Base-by-base conservation (phyloP, 2,329 filamentous ascomycete species). In the Fusarium ambrosium region DNA sequence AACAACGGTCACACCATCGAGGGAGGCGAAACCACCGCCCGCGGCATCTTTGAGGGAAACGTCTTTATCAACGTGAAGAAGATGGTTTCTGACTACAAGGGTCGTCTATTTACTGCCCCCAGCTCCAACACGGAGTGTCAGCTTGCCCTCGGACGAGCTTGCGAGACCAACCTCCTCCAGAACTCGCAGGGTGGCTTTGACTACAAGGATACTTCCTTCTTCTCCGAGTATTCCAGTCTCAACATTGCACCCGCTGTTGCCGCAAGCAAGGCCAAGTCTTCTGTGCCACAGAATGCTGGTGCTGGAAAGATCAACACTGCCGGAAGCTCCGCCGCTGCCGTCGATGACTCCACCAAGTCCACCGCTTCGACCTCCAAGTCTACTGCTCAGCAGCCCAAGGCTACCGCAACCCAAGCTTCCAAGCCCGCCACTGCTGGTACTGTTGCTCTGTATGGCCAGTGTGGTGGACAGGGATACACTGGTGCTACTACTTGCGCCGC, bases 1-100 rank as follows among this genome's bases (percentile, higher is more conserved):
- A 87, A 86, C 80, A 78, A 80, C 20, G 86, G 86, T 51, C 89
- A 91, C 80, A 87, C 88, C 13, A 89, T 91, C 77, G 89, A 89
- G 79, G 39, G 77, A 9, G 84, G 84, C 32, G 82, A 77, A 58
- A 81, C 82, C 70, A 84, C 89, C 39, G 81, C 53, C 32, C 53
- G 53, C 0, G 53, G 53, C 5, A 58, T 90, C 32, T 86, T 86
- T 3, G 89, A 91, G 80, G 89, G 89, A 34, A 90, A 89, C 73
- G 82, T 87, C 37, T 91, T 90, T 83, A 85, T 89, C 80, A 86
- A 88, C 73, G 85, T 90, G 60, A 77, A 79, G 4, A 81, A 82
- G 11, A 79, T 83, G 14, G 79, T 86, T 48, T 83, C 86, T 65
- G 58, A 71, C 18, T 68, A 76, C 24, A 66, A 72, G 64, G 82